A percentile compares a stretch with the other conserved stretches of the same genome.
These are phyloP conservation scores for Setomelanomma holmii DNA, from an alignment of 2,329 filamentous ascomycete genomes.

Conservation along the genomic window DNA sequence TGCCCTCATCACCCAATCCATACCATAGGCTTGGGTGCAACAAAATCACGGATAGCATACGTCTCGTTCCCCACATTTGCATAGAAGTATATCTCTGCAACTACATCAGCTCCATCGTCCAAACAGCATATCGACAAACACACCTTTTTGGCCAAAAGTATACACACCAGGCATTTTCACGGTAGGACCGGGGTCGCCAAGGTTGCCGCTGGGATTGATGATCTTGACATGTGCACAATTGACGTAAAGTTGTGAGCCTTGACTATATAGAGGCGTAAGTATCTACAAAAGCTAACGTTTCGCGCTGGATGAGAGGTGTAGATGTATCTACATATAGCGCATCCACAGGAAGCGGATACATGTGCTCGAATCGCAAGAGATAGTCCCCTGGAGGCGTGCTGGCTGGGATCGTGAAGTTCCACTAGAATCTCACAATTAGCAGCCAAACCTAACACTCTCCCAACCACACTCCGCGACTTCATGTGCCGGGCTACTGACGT, in stretches of 20 bases:
- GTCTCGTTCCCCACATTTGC: conserved; percentile 26
- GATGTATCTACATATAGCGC: conserved; percentile 18
- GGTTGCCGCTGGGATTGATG: conserved; percentile 1
- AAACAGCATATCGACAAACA: background rate
- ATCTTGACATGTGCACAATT: conserved; percentile 22
- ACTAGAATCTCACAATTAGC: background rate
- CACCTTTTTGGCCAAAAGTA: conserved; percentile 10
- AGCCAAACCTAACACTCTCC: no score
- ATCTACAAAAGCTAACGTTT: no score
- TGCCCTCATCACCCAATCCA: background rate
- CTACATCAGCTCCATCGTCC: background rate
- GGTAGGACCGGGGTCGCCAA: background rate
- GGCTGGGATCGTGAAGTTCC: background rate
- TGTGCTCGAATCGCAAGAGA: conserved; percentile 20
- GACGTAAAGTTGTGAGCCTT: conserved; percentile 19
- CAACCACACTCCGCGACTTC: no score
- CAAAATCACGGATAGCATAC: conserved; percentile 23
- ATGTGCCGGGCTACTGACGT: no score
- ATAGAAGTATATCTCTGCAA: conserved; percentile 20
- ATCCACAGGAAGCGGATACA: conserved; percentile 19
- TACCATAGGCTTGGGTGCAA: conserved; percentile 10
- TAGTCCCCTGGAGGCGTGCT: conserved; percentile 18
- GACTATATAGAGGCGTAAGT: conserved; percentile 4
- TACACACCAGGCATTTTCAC: conserved; percentile 20
- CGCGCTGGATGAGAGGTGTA: no score